These are phyloP conservation scores for Thelonectria discophora DNA, from an alignment of 2,329 filamentous ascomycete genomes.

Conservation along the genomic window DNA sequence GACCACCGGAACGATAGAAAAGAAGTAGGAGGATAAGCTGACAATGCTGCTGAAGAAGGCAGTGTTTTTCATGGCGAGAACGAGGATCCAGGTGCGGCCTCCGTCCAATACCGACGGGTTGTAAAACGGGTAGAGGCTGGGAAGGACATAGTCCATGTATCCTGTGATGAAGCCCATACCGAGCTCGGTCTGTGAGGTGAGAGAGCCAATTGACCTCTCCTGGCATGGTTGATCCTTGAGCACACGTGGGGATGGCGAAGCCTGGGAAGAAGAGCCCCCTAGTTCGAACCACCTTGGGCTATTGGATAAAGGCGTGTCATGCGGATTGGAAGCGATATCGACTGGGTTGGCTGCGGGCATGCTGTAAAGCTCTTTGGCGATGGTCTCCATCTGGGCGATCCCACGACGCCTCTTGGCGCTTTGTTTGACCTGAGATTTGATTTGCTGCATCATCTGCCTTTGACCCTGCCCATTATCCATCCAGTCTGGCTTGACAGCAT, in stretches of 20 bases:
- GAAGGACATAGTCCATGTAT: constrained; percentile 53
- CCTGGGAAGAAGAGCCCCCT: background rate
- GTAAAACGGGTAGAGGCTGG: constrained; percentile 65
- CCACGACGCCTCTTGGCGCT: constrained; percentile 45
- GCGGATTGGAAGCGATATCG: background rate
- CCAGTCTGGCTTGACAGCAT: constrained; percentile 55
- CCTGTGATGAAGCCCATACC: constrained; percentile 21
- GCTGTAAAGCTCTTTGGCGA: constrained; percentile 10
- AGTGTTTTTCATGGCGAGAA: constrained; percentile 59
- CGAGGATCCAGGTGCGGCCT: constrained; percentile 64
- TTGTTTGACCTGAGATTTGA: constrained; percentile 39
- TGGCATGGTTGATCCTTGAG: background rate
- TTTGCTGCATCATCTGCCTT: constrained; percentile 32
- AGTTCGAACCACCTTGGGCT: background rate
- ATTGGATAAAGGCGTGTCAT: background rate
- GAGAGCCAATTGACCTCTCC: background rate
- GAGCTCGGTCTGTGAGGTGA: background rate
- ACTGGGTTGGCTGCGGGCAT: background rate
- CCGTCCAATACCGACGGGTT: constrained; percentile 57
- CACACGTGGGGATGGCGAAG: background rate
- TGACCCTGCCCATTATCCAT: constrained; percentile 50
- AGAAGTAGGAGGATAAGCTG: constrained; percentile 38
- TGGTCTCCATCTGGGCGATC: constrained; percentile 32
- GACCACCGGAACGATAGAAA: constrained; percentile 4
- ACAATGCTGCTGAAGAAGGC: constrained; percentile 60